Evolutionary conservation across 768 basidiomycete species (phyloP).

Genomic region (Dendrothele bispora): DNA sequence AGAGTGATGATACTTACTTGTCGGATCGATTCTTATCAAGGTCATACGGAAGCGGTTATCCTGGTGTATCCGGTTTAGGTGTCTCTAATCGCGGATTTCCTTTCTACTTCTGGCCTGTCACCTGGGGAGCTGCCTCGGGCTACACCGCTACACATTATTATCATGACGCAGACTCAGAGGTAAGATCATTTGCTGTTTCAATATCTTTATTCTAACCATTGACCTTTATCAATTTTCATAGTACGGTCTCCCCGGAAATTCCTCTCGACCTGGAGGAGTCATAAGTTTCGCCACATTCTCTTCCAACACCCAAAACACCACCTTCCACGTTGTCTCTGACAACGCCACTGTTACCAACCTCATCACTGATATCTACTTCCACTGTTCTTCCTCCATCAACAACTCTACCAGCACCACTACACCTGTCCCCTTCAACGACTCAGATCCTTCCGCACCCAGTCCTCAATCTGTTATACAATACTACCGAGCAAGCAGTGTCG

Average conservation of each 20-base stretch:
- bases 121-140: constrained; percentile 37
- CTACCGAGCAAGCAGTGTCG: constrained; percentile 65
- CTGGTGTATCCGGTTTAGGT: constrained; percentile 37
- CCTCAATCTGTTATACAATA: constrained; percentile 65
- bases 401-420: constrained; percentile 22
- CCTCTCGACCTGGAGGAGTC: constrained; percentile 33
- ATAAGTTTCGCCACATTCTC: constrained; percentile 29
- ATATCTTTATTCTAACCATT: too few species aligned
- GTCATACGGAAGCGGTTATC: constrained; percentile 57
- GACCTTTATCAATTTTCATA: too few species aligned
- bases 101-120: constrained; percentile 57
- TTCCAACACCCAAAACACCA: constrained; percentile 25
- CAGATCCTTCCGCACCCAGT: constrained; percentile 25
- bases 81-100: constrained; percentile 48
- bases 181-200: too few species aligned
- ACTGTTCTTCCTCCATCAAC: constrained; percentile 33
- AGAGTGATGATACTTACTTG: constrained; percentile 7
- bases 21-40: constrained; percentile 29
- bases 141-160: constrained; percentile 23
- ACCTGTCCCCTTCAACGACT: constrained; percentile 26
- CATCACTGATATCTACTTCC: constrained; percentile 27
- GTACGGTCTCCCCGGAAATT: constrained; percentile 33
- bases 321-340: constrained; percentile 35
- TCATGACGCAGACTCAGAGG: too few species aligned
- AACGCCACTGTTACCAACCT: constrained; percentile 33